Evolutionary conservation across 2,329 filamentous ascomycete genomes (phyloP).

Genomic region (Alternaria viburni): DNA sequence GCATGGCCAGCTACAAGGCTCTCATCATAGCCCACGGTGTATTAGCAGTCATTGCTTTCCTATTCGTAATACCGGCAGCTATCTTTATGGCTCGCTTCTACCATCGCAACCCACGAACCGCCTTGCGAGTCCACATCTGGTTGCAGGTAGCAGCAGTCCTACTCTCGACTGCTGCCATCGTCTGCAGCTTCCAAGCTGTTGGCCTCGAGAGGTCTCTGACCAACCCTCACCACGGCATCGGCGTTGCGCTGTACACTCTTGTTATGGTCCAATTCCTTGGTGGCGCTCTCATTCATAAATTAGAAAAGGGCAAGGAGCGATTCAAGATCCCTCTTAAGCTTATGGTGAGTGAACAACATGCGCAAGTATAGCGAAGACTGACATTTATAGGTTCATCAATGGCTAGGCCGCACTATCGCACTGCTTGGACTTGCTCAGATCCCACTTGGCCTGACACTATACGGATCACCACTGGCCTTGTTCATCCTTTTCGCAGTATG

Average conservation of each 20-base stretch:
- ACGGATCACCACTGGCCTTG: conserved; percentile 82
- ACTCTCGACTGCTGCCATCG: conserved; percentile 73
- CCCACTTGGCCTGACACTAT: conserved; percentile 86
- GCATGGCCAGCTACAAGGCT: conserved; percentile 71
- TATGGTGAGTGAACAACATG: conserved; percentile 53
- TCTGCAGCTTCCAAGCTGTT: conserved; percentile 79
- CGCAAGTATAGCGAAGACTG: conserved; percentile 4
- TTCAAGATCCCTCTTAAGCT: conserved; percentile 64
- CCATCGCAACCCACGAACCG: conserved; percentile 64
- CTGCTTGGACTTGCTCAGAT: conserved; percentile 86
- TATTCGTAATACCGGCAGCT: conserved; percentile 74
- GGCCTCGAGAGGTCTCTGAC: conserved; percentile 73
- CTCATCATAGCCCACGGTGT: conserved; percentile 75
- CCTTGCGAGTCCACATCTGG: conserved; percentile 74
- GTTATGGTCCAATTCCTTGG: conserved; percentile 74
- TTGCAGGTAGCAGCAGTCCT: conserved; percentile 73
- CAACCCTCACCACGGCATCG: conserved; percentile 86
- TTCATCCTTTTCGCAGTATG: conserved; percentile 88
- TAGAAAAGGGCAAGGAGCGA: conserved; percentile 59
- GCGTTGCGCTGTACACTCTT: conserved; percentile 76
- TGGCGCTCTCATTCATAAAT: conserved; percentile 67
- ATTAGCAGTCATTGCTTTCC: conserved; percentile 74
- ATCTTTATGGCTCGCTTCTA: conserved; percentile 78
- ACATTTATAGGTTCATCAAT: conserved; percentile 77
- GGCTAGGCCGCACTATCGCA: conserved; percentile 79